These are phyloP conservation scores for Margaritispora aquatica DNA, from an alignment of 495 filamentous ascomycete genomes.

Conservation along the genomic window DNA sequence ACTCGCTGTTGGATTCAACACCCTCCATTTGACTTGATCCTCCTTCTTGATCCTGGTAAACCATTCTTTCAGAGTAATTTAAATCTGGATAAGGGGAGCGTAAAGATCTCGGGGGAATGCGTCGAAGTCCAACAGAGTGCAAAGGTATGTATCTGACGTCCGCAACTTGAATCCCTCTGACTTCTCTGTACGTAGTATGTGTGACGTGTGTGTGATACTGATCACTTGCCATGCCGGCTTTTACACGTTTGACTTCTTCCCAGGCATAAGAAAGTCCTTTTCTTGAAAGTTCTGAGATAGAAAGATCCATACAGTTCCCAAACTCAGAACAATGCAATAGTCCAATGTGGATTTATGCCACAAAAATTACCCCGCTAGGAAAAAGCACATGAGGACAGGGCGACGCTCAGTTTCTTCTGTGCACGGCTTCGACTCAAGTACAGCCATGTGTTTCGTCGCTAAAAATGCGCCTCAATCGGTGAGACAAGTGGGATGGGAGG, in stretches of 20 bases:
- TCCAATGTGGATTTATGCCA: neutral
- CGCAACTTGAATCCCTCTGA: neutral
- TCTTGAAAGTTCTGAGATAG: neutral
- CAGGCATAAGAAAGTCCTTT: neutral
- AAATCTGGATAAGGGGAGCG: neutral
- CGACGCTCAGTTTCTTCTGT: too few relatives aligned
- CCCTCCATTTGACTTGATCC: neutral
- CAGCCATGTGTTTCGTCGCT: neutral
- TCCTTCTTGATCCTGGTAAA: neutral
- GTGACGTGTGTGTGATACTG: neutral
- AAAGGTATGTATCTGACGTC: neutral
- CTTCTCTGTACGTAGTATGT: neutral
- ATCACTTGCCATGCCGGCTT: neutral
- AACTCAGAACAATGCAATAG: neutral
- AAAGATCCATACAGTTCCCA: neutral
- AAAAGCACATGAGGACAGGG: too few relatives aligned
- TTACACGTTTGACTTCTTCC: neutral
- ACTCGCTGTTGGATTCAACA: neutral
- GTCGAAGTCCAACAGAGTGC: neutral
- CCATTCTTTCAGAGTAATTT: neutral
- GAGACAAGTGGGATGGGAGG: neutral
- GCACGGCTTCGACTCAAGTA: too few relatives aligned
- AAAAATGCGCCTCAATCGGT: neutral
- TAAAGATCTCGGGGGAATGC: neutral
- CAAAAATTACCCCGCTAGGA: neutral